Conservation (phyloP, 192 early-diverging fungal genomes). For the Dissophora globulifera region DNA sequence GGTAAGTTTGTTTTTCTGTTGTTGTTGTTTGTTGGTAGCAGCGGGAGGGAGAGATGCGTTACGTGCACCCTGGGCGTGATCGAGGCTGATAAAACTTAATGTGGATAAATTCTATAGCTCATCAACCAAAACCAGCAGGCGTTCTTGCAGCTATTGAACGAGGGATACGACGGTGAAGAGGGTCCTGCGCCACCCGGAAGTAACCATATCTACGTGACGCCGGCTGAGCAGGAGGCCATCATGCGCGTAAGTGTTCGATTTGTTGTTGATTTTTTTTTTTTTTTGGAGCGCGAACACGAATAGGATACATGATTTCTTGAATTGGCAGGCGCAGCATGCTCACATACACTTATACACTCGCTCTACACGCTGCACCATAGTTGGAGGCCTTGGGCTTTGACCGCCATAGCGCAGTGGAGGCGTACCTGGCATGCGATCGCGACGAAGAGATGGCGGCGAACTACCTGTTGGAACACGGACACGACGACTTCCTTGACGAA, state of each 20-base stretch:
- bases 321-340: no score
- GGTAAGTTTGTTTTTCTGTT: no score
- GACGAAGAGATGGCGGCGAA: conserved; percentile 98
- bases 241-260: conserved; percentile 80
- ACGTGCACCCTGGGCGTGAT: no score
- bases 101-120: no score
- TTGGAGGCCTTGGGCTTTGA: conserved; percentile 90
- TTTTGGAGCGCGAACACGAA: no score
- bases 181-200: conserved; percentile 53
- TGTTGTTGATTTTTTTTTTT: no score
- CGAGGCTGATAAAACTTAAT: no score
- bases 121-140: conserved; percentile 82
- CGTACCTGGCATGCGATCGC: conserved; percentile 97
- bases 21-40: no score
- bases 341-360: no score
- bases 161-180: conserved; percentile 69
- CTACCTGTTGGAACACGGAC: conserved; percentile 88
- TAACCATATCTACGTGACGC: conserved; percentile 84
- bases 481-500: conserved; percentile 71
- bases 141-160: conserved; percentile 81
- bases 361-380: conserved; percentile 52
- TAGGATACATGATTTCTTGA: no score
- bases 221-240: conserved; percentile 91
- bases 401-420: conserved; percentile 84
- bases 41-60: no score